Conservation (phyloP, 768 basidiomycete species). For the Agrocybe chaxingu region DNA sequence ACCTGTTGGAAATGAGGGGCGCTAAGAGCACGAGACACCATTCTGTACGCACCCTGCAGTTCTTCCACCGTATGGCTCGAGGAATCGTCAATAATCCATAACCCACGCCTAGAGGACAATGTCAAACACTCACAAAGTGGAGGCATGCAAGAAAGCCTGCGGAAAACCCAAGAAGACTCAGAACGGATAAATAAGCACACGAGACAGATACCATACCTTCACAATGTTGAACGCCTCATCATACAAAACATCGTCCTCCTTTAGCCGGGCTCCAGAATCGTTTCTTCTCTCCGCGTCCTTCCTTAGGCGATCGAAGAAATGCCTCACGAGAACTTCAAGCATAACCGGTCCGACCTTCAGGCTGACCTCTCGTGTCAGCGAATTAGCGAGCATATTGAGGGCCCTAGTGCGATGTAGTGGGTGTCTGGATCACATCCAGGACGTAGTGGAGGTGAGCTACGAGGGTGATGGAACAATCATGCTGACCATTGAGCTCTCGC, state of each 20-base stretch:
- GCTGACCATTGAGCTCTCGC: too few relatives aligned
- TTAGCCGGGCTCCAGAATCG: conserved; percentile 44
- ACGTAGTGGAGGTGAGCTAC: too few relatives aligned
- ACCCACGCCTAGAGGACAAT: too few relatives aligned
- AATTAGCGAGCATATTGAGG: conserved; percentile 28
- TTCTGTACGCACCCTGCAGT: conserved; percentile 46
- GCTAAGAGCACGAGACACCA: background rate
- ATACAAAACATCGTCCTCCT: conserved; percentile 76
- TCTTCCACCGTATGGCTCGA: conserved; percentile 82
- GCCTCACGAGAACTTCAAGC: conserved; percentile 77
- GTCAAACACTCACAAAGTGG: conserved; percentile 52
- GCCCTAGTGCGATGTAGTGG: background rate
- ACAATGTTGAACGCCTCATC: conserved; percentile 76
- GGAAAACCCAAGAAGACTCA: background rate
- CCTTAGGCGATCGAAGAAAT: conserved; percentile 72
- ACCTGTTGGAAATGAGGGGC: conserved; percentile 22
- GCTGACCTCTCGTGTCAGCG: conserved; percentile 60
- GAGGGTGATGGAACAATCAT: too few relatives aligned
- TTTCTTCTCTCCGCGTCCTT: conserved; percentile 30
- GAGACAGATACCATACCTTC: conserved; percentile 46
- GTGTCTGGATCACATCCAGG: background rate
- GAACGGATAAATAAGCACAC: background rate
- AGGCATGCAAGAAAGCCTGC: conserved; percentile 72
- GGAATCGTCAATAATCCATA: background rate
- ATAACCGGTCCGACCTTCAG: conserved; percentile 69